Evolutionary conservation across 768 basidiomycete genomes (phyloP).

Genomic region (Tubosaeta brunneosetosa): DNA sequence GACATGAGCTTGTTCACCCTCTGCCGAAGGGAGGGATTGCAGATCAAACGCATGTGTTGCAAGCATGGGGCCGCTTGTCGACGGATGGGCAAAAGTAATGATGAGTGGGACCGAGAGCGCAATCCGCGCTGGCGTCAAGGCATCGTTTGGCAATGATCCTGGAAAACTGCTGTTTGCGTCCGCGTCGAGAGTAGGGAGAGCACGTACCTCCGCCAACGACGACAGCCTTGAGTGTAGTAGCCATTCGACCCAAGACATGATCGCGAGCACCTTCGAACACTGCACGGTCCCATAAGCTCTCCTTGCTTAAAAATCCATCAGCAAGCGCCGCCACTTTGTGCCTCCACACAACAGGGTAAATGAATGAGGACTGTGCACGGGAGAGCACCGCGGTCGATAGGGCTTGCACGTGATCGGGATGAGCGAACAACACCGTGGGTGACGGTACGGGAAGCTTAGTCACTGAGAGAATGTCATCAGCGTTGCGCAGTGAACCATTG

Average conservation of each 20-base stretch:
- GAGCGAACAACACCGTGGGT: slow-evolving; percentile 76
- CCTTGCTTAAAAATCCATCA: slow-evolving; percentile 73
- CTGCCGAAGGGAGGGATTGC: slow-evolving; percentile 56
- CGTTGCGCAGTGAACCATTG: slow-evolving; percentile 24
- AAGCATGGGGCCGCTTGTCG: slow-evolving; percentile 72
- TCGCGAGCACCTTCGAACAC: slow-evolving; percentile 68
- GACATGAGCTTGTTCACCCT: slow-evolving; percentile 40
- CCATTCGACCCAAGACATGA: slow-evolving; percentile 54
- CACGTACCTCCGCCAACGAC: slow-evolving; percentile 68
- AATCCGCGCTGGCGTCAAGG: slow-evolving; percentile 61
- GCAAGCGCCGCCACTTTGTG: slow-evolving; percentile 68
- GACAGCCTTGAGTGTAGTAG: slow-evolving; percentile 59
- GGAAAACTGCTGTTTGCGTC: neutral
- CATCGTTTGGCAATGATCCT: slow-evolving; percentile 49
- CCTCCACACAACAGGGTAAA: slow-evolving; percentile 64
- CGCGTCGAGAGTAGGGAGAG: neutral
- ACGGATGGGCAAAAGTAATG: slow-evolving; percentile 54
- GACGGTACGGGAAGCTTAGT: slow-evolving; percentile 56
- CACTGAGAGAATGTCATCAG: slow-evolving; percentile 46
- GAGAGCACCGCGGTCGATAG: slow-evolving; percentile 51
- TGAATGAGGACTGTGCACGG: slow-evolving; percentile 47
- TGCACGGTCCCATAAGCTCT: slow-evolving; percentile 80
- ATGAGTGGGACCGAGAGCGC: slow-evolving; percentile 76
- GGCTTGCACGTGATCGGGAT: slow-evolving; percentile 55
- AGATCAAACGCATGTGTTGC: slow-evolving; percentile 83